Evolutionary conservation across 371 early-diverging fungal genomes (phyloP).

Genomic region (Rhizopus sp.): DNA sequence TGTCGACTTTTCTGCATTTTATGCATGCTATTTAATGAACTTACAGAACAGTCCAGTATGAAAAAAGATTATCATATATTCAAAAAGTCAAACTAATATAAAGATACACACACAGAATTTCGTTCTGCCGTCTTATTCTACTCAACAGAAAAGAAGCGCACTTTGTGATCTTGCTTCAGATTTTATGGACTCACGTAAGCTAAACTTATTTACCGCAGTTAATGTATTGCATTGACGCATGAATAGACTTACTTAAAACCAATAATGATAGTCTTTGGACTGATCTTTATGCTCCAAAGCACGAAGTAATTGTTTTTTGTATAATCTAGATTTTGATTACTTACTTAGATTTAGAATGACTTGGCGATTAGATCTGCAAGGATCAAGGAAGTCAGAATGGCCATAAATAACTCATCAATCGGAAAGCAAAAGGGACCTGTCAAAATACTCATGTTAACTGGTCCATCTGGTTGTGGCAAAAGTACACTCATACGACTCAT

Average conservation of each 20-base stretch:
- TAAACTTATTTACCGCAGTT: not conserved
- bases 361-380: slow-evolving; percentile 24
- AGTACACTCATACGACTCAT: slow-evolving; percentile 38
- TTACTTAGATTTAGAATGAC: slow-evolving; percentile 11
- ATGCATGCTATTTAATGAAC: too few relatives aligned
- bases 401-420: slow-evolving; percentile 18
- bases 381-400: slow-evolving; percentile 19
- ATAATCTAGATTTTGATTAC: not conserved
- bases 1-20: too few relatives aligned
- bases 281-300: not conserved
- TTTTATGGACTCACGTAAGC: not conserved
- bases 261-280: not conserved
- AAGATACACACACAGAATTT: not conserved
- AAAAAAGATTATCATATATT: too few relatives aligned
- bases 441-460: slow-evolving; percentile 34
- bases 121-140: not conserved
- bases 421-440: not conserved
- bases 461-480: slow-evolving; percentile 44
- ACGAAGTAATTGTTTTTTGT: not conserved
- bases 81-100: too few relatives aligned
- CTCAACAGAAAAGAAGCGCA: not conserved
- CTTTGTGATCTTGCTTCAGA: not conserved
- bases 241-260: not conserved
- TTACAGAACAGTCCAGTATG: too few relatives aligned
- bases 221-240: not conserved